These are phyloP conservation scores for Agaricus subrufescens DNA, from an alignment of 768 basidiomycete genomes.

Conservation along the genomic window DNA sequence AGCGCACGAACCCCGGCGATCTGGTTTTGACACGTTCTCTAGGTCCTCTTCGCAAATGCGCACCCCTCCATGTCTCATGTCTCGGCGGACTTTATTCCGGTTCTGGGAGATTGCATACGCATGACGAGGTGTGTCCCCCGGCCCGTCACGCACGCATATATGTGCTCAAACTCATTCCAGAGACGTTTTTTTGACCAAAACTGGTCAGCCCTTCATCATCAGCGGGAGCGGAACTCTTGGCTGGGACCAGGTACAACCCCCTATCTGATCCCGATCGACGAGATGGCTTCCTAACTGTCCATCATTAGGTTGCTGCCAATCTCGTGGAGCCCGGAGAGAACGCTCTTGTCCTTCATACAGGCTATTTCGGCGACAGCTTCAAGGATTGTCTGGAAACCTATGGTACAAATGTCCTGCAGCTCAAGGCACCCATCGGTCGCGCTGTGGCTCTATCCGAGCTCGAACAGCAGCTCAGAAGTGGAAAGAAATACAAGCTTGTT, in stretches of 20 bases:
- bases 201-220: constrained; percentile 88
- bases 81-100: constrained; percentile 80
- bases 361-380: constrained; percentile 94
- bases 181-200: constrained; percentile 71
- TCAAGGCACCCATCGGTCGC: constrained; percentile 82
- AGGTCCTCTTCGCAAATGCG: constrained; percentile 79
- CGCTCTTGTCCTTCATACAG: constrained; percentile 80
- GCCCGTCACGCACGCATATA: neutral
- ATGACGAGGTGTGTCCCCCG: constrained; percentile 58
- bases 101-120: constrained; percentile 85
- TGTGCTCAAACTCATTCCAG: constrained; percentile 25
- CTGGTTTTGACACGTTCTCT: neutral
- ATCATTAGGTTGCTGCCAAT: constrained; percentile 74
- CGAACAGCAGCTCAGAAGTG: constrained; percentile 34
- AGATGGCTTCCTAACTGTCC: too few relatives aligned
- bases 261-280: too few relatives aligned
- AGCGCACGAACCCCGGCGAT: neutral
- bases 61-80: constrained; percentile 88
- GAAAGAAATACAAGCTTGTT: constrained; percentile 82
- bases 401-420: constrained; percentile 80
- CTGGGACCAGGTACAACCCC: constrained; percentile 77
- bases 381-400: constrained; percentile 84
- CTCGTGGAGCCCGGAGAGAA: constrained; percentile 78
- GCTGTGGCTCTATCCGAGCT: constrained; percentile 58
- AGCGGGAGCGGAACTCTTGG: constrained; percentile 94